These are phyloP conservation scores for Candida coquimbonensis DNA, from an alignment of 805 yeast genomes.

Conservation along the genomic window DNA sequence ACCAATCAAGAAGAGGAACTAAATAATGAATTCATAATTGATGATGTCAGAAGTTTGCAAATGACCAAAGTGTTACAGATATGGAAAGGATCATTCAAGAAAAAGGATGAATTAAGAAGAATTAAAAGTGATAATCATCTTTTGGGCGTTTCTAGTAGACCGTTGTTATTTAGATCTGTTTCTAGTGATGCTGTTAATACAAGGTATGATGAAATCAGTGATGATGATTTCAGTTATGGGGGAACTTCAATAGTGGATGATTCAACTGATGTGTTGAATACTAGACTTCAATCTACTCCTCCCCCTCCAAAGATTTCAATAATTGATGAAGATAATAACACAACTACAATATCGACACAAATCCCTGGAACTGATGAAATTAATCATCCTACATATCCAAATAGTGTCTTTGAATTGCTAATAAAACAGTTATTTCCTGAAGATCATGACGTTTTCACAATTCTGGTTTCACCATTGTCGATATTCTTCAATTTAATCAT, in stretches of 20 bases:
- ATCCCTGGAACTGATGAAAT: too few species aligned
- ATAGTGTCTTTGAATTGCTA: too few species aligned
- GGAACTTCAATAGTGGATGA: too few species aligned
- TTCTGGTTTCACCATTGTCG: neutral
- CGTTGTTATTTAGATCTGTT: too few species aligned
- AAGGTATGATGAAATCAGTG: neutral
- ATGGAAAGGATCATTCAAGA: neutral
- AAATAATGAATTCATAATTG: neutral
- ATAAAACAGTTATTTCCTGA: too few species aligned
- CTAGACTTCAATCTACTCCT: too few species aligned
- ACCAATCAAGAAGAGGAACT: neutral
- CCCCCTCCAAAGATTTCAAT: too few species aligned
- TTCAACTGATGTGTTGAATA: too few species aligned
- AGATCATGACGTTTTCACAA: neutral
- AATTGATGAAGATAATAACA: neutral
- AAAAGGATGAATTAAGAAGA: neutral
- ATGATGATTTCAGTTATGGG: too few species aligned
- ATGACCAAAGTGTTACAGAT: neutral
- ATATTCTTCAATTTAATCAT: constrained; percentile 5
- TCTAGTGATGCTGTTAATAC: neutral
- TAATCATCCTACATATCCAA: too few species aligned
- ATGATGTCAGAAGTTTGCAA: constrained; percentile 1
- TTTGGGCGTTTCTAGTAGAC: too few species aligned
- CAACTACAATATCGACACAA: too few species aligned
- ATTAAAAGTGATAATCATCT: neutral